Percentiles rank a stretch among this genome's conserved stretches.
phyloP scores from a whole-genome alignment of 2,329 filamentous ascomycete species.

The Clonostachys sp. region DNA sequence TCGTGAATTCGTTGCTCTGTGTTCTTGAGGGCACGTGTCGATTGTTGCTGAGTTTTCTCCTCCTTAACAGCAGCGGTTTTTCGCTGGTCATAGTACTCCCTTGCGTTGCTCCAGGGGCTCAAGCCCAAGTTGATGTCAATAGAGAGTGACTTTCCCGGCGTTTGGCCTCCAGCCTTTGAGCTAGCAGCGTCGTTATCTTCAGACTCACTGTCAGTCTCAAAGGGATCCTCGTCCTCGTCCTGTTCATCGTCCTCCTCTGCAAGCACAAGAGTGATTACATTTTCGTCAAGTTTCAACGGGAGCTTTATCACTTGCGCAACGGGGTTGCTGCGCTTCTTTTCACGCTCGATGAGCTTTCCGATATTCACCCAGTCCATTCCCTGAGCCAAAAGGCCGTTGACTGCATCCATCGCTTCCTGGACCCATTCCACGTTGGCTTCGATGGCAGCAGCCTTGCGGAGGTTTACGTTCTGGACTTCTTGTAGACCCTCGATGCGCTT shows the following conservation, averaged over 20 bases:
- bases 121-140: conserved; percentile 83
- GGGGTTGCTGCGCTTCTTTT: conserved; percentile 74
- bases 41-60: conserved; percentile 79
- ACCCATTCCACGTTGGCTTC: conserved; percentile 87
- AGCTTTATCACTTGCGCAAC: conserved; percentile 85
- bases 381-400: conserved; percentile 86
- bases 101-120: conserved; percentile 84
- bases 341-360: conserved; percentile 79
- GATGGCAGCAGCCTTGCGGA: conserved; percentile 85
- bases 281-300: conserved; percentile 86
- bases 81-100: conserved; percentile 88
- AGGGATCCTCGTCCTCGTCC: conserved; percentile 53
- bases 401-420: conserved; percentile 86
- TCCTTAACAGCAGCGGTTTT: conserved; percentile 81
- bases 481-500: conserved; percentile 83
- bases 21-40: conserved; percentile 78
- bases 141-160: conserved; percentile 50
- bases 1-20: conserved; percentile 84
- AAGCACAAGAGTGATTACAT: conserved; percentile 76
- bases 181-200: conserved; percentile 25
- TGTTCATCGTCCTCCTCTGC: conserved; percentile 64
- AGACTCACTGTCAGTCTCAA: conserved; percentile 61
- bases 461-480: conserved; percentile 74
- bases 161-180: conserved; percentile 25
- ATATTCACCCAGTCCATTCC: conserved; percentile 99